Base-by-base conservation (phyloP, 345 rosid species). In the Brassica juncea region DNA sequence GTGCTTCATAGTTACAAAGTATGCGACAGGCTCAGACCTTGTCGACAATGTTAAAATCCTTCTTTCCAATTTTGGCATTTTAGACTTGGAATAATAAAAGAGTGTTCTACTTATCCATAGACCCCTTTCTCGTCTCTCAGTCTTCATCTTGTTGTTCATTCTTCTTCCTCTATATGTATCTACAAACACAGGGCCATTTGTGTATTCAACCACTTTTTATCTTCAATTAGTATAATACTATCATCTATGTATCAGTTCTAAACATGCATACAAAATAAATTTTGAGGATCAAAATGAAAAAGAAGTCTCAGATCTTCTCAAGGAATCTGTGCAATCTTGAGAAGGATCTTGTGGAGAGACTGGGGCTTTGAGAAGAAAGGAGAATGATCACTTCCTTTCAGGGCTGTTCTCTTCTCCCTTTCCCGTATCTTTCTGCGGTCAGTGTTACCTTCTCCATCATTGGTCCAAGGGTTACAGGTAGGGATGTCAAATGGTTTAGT, bases 1-100 rank as follows among this genome's bases (percentile, higher is more conserved):
- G 7, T 92, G 97, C 85, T 90, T 25, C 7, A 92, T 96, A 2
- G 97, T 19, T 19, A 19, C 21, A 19, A 19, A 92, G 84, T 92
- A 89, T 75, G 97, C 97, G 57, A 92, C 97, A 30, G 97, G 97
- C 30, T 92, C 97, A 0, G 90, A 92, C 47, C 89, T 92, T 47
- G 97, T 92, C 8, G 96, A 89, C 77, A 96, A 92, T 88, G 85
- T 92, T 66, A 92, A 91, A 89, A 92, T 92, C 55, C 94, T 92
- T 68, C 82, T 92, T 66, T 92, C 96, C 49, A 92, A 92, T 82
- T 92, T 91, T 70, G 96, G 97, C 35, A 91, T 92, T 73, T 0
- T 89, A 15, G 97, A 92, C 82, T 85, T 91, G 65, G 96, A 92
- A 73, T 92, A 83, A 90, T 12, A 37, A 37, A 69, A 74, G 58